These are phyloP conservation scores for Pharus latifolius DNA, from an alignment of 176 grass and related monocot species.

Conservation along the genomic window DNA sequence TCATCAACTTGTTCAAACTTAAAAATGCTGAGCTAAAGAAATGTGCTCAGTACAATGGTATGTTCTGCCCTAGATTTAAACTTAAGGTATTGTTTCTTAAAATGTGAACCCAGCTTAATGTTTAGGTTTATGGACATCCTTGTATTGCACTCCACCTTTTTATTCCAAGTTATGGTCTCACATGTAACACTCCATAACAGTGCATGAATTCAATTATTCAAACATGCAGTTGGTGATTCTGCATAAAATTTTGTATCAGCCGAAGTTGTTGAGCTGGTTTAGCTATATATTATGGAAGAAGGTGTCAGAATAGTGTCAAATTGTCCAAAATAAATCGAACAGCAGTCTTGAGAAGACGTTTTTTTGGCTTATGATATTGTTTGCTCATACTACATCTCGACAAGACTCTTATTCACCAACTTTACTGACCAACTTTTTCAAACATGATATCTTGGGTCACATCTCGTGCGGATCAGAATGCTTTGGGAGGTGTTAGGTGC, in stretches of 20 bases:
- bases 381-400: background rate
- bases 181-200: background rate
- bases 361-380: background rate
- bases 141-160: background rate
- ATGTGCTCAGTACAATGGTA: background rate
- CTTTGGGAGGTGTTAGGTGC: background rate
- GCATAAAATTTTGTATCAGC: background rate
- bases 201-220: no score
- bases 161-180: background rate
- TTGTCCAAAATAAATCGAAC: background rate
- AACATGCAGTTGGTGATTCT: background rate
- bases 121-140: background rate
- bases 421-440: constrained; percentile 6
- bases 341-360: background rate
- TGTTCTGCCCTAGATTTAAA: background rate
- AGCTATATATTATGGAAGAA: background rate
- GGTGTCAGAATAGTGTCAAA: background rate
- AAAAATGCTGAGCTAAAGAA: background rate
- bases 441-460: background rate
- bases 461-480: background rate
- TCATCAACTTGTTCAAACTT: no score
- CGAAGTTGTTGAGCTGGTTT: constrained; percentile 18
- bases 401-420: background rate
- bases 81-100: background rate
- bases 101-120: background rate